Base-by-base conservation (phyloP, 2,329 filamentous ascomycete genomes). In the Simplicillium sp. region DNA sequence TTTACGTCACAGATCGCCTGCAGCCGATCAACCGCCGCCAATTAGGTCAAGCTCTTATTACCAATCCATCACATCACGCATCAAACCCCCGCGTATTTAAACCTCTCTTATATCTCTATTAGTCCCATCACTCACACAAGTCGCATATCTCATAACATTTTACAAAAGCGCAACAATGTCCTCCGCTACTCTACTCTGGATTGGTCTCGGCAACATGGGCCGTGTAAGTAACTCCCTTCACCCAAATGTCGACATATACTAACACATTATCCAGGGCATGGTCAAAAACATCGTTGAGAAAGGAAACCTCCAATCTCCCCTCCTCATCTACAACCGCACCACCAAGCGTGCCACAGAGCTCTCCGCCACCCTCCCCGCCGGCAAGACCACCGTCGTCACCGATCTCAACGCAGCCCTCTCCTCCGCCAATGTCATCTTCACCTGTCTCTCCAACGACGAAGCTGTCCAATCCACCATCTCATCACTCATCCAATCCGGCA, bases 161-260 rank as follows among this genome's bases (percentile, higher is more conserved):
- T 5, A 41, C 11, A 36, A 33, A n/a, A n/a, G n/a, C n/a, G n/a
- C 32, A 17, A 35, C 13, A 8, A 78, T 79, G 75, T 64, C 73
- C 34, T n/a, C 31, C 15, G 68, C 71, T 43, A 77, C 74, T 60
- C 54, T 92, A 39, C 71, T 87, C 51, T 94, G 80, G 78, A 78
- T 94, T 41, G 87, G 88, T 43, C 73, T 94, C 38, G 87, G 87
- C 39, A 94, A 94, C 59, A 94, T 94, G 79, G 88, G 86, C 49
- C 74, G 81, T 55, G 84, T 84, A 66, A 66, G 75, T 62, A 25
- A 33, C 7, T n/a, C 36, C 29, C 41, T 36, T 13, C 20, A 25
- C 35, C 13, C 38, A n/a, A n/a, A 33, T 34, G 25, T 37, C 25
- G n/a, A 18, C 4, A 41, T 12, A 25, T n/a, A 34, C 14, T 44